Conservation (phyloP, 768 basidiomycete genomes). For the Trametes cinnabarina region DNA sequence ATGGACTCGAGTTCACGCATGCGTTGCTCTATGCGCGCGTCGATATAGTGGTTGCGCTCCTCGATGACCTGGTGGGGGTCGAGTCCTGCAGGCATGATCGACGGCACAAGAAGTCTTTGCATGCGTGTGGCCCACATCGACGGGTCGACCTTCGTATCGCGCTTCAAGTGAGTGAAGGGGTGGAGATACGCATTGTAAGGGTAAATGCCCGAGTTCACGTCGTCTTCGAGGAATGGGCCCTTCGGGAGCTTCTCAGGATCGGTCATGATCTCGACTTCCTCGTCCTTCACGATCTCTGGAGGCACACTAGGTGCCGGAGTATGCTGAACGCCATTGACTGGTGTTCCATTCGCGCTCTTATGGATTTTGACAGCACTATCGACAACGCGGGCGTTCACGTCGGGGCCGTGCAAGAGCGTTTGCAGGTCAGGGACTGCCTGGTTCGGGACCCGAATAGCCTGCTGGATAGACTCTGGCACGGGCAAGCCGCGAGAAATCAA, state of each 20-base stretch:
- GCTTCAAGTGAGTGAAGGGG: conserved; percentile 79
- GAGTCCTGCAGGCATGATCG: conserved; percentile 85
- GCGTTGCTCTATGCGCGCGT: conserved; percentile 85
- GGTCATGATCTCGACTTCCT: conserved; percentile 60
- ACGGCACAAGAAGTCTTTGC: conserved; percentile 81
- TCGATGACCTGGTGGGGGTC: conserved; percentile 90
- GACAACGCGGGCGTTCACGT: conserved; percentile 60
- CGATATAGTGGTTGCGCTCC: conserved; percentile 89
- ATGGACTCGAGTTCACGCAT: conserved; percentile 81
- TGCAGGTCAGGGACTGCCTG: conserved; percentile 61
- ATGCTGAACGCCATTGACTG: conserved; percentile 23
- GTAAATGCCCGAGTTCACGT: conserved; percentile 77
- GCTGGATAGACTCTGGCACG: conserved; percentile 67
- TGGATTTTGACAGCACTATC: conserved; percentile 75
- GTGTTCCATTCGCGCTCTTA: conserved; percentile 43
- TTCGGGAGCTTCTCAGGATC: conserved; percentile 65
- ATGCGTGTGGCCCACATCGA: conserved; percentile 66
- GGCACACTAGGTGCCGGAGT: conserved; percentile 4
- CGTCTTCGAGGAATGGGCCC: conserved; percentile 75
- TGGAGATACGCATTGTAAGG: conserved; percentile 90
- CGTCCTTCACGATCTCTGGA: conserved; percentile 34
- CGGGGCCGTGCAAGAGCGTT: conserved; percentile 58
- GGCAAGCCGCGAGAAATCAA: conserved; percentile 62
- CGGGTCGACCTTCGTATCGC: conserved; percentile 58
- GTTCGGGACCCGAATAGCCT: conserved; percentile 65